Percentiles rank a stretch among this genome's conserved stretches.
phyloP scores from a whole-genome alignment of 768 basidiomycete genomes.

The Termitomyces sp. region DNA sequence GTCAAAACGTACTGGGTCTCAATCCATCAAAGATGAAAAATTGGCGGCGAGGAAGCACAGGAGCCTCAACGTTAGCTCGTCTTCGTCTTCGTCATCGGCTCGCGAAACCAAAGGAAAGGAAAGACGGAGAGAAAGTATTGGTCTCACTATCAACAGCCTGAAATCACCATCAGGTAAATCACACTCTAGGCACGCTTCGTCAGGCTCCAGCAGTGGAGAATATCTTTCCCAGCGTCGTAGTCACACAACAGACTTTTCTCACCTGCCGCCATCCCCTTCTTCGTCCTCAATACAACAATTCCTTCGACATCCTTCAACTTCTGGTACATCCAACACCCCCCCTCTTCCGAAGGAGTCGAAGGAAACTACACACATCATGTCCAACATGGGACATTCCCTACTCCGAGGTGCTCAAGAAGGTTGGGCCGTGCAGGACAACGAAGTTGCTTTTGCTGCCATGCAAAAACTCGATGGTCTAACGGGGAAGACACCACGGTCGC shows the following conservation, averaged over 20 bases:
- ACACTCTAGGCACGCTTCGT: conserved; percentile 65
- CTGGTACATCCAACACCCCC: conserved; percentile 33
- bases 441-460: conserved; percentile 85
- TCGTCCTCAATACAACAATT: conserved; percentile 87
- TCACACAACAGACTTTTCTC: conserved; percentile 77
- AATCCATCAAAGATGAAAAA: conserved; percentile 45
- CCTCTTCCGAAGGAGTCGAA: conserved; percentile 37
- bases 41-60: conserved; percentile 58
- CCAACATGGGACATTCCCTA: conserved; percentile 79
- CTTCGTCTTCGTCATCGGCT: conserved; percentile 26
- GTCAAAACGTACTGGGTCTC: conserved; percentile 39
- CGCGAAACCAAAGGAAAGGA: conserved; percentile 48
- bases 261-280: conserved; percentile 87
- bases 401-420: conserved; percentile 86
- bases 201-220: conserved; percentile 57
- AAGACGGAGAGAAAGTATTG: conserved; percentile 48
- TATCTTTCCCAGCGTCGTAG: conserved; percentile 49
- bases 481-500: conserved; percentile 69
- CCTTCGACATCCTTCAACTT: conserved; percentile 49
- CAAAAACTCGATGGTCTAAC: conserved; percentile 89
- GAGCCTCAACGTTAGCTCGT: conserved; percentile 56
- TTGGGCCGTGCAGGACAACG: conserved; percentile 84
- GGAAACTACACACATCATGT: conserved; percentile 39
- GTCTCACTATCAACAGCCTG: conserved; percentile 34
- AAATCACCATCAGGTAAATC: conserved; percentile 30